phyloP scores from a whole-genome alignment of 2,329 filamentous ascomycete species.

The Penicillium griseofulvum region DNA sequence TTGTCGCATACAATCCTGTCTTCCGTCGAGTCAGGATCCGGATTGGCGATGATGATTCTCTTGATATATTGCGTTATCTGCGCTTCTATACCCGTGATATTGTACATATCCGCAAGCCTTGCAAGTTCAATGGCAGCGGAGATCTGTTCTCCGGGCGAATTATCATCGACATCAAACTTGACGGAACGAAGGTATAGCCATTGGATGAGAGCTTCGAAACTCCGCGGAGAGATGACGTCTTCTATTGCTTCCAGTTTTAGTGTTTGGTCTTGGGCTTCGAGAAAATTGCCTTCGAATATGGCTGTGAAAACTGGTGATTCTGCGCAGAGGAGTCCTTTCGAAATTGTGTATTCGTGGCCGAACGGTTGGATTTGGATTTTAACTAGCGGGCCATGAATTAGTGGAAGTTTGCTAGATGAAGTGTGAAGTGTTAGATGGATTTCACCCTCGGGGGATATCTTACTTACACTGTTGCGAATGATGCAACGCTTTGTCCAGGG shows the following conservation, averaged over 20 bases:
- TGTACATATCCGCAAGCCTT: constrained; percentile 14
- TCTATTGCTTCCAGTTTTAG: constrained; percentile 11
- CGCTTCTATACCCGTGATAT: background rate
- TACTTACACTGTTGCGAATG: background rate
- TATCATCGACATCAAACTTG: constrained; percentile 1
- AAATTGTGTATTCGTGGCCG: constrained; percentile 7
- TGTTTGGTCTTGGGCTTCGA: constrained; percentile 7
- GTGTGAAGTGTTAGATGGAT: background rate
- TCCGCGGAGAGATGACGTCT: constrained; percentile 5
- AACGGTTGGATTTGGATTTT: constrained; percentile 4
- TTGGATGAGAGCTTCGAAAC: constrained; percentile 15
- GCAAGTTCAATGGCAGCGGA: constrained; percentile 13
- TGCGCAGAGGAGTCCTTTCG: constrained; percentile 9
- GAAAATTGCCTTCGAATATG: constrained; percentile 15
- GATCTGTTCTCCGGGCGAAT: constrained; percentile 3
- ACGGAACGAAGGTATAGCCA: constrained; percentile 15
- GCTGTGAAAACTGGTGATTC: constrained; percentile 8
- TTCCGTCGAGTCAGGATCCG: background rate
- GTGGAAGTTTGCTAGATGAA: too few relatives aligned
- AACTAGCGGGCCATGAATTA: background rate
- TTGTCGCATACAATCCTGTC: too few relatives aligned
- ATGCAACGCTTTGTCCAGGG: background rate
- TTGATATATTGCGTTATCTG: constrained; percentile 8
- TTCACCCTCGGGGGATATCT: background rate
- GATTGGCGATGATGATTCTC: background rate